These are phyloP conservation scores for Cryphonectria japonica DNA, from an alignment of 2,329 filamentous ascomycete genomes.

Conservation along the genomic window DNA sequence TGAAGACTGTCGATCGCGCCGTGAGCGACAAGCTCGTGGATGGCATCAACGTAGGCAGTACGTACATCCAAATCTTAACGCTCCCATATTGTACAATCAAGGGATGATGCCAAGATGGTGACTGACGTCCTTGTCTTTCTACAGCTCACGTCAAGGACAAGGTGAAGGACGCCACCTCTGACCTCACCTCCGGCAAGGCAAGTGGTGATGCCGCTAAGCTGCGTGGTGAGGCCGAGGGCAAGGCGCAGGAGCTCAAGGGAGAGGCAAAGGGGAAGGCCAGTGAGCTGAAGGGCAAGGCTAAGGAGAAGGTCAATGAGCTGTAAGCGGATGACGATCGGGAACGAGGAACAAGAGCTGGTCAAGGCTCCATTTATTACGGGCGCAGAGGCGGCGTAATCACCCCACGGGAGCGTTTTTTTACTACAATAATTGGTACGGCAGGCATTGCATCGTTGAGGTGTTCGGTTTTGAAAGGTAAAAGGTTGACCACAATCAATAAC, in stretches of 20 bases:
- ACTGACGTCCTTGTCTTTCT: constrained; percentile 29
- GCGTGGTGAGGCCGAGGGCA: constrained; percentile 44
- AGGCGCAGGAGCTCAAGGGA: constrained; percentile 45
- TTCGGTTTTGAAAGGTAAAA: neutral
- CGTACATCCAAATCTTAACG: constrained; percentile 33
- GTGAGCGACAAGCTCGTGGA: constrained; percentile 66
- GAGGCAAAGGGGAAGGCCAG: constrained; percentile 38
- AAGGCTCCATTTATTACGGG: neutral
- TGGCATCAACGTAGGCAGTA: constrained; percentile 63
- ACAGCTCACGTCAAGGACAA: constrained; percentile 48
- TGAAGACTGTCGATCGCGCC: constrained; percentile 62
- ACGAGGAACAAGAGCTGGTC: neutral
- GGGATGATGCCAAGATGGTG: neutral
- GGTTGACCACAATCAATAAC: neutral
- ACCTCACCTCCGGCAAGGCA: constrained; percentile 41
- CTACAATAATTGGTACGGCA: constrained; percentile 7
- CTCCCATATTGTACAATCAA: no score
- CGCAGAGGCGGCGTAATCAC: neutral
- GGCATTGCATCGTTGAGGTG: constrained; percentile 28
- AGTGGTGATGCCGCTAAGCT: constrained; percentile 41
- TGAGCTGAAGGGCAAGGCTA: constrained; percentile 31
- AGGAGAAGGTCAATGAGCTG: constrained; percentile 30
- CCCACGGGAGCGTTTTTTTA: neutral
- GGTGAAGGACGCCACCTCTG: constrained; percentile 49
- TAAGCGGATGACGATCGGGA: neutral